Conservation (phyloP, 1,284 basidiomycete genomes). For the Tilletia caries region DNA sequence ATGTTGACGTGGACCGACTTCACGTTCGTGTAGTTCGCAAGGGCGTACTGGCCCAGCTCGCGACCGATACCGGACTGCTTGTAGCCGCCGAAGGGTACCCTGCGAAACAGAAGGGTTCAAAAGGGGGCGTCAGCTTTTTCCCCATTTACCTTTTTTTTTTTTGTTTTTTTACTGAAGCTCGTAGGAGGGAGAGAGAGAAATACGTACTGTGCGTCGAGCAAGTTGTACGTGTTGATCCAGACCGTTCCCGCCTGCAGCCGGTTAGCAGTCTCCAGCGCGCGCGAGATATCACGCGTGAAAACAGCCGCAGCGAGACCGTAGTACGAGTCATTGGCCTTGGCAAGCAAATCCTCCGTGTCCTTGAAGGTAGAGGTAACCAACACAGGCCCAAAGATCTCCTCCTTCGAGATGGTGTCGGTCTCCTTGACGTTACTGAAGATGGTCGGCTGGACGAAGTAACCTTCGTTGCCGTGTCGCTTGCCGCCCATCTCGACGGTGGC, state of each 20-base stretch:
- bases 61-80: constrained; percentile 48
- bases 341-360: constrained; percentile 64
- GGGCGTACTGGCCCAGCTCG: constrained; percentile 50
- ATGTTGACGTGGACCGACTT: constrained; percentile 80
- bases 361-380: constrained; percentile 60
- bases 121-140: too few species aligned
- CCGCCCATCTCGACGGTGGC: constrained; percentile 72
- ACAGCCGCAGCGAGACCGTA: constrained; percentile 84
- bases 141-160: too few species aligned
- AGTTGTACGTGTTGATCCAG: constrained; percentile 65
- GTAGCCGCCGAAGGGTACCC: constrained; percentile 39
- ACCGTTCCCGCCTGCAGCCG: constrained; percentile 77
- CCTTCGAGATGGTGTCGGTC: constrained; percentile 79
- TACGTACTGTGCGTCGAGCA: constrained; percentile 22
- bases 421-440: constrained; percentile 62
- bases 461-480: constrained; percentile 66
- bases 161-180: too few species aligned
- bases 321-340: constrained; percentile 72
- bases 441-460: constrained; percentile 58
- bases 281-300: constrained; percentile 74
- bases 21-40: constrained; percentile 71
- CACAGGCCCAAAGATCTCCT: constrained; percentile 89
- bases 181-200: too few species aligned
- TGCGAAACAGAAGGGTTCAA: too few species aligned
- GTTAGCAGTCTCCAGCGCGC: constrained; percentile 72